A percentile compares a stretch with the other conserved stretches of the same genome.
These are phyloP conservation scores for Viola odorata DNA, from an alignment of 345 rosid species.

Conservation along the genomic window DNA sequence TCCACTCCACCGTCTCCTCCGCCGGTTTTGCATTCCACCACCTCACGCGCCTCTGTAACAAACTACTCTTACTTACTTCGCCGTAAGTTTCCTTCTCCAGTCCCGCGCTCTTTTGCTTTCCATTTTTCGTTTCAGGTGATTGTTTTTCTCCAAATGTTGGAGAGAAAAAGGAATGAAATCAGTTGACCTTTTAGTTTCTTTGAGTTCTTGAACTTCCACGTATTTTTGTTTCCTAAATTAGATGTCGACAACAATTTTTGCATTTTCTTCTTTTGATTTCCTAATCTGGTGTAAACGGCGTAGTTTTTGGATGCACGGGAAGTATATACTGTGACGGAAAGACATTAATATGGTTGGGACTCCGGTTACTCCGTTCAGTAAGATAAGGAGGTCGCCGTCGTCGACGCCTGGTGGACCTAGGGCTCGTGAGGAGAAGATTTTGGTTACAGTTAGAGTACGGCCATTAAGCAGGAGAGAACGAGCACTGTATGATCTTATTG, in stretches of 20 bases:
- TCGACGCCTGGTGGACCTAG: slow-evolving; percentile 53
- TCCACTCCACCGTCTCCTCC: background rate
- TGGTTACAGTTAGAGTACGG: slow-evolving; percentile 79
- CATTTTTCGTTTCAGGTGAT: slow-evolving; percentile 5
- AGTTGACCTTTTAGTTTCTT: background rate
- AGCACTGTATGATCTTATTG: slow-evolving; percentile 79
- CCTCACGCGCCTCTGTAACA: too few species aligned
- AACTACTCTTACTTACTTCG: too few species aligned
- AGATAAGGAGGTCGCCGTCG: slow-evolving; percentile 17
- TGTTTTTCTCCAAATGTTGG: background rate
- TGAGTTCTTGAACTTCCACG: background rate
- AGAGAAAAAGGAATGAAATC: slow-evolving; percentile 8
- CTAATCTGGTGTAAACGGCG: background rate
- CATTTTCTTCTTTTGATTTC: background rate
- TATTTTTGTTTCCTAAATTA: too few species aligned
- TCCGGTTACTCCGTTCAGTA: slow-evolving; percentile 53
- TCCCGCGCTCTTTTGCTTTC: too few species aligned
- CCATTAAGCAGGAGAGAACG: slow-evolving; percentile 80
- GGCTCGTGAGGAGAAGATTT: slow-evolving; percentile 74
- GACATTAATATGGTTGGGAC: slow-evolving; percentile 48
- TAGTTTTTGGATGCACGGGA: slow-evolving; percentile 6
- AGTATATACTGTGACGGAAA: slow-evolving; percentile 6
- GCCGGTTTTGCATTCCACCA: too few species aligned
- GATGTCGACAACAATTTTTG: background rate
- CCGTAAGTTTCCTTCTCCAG: too few species aligned